Base-by-base conservation (phyloP, 352 stramenopile genomes). In the Pythium folliculosum region DNA sequence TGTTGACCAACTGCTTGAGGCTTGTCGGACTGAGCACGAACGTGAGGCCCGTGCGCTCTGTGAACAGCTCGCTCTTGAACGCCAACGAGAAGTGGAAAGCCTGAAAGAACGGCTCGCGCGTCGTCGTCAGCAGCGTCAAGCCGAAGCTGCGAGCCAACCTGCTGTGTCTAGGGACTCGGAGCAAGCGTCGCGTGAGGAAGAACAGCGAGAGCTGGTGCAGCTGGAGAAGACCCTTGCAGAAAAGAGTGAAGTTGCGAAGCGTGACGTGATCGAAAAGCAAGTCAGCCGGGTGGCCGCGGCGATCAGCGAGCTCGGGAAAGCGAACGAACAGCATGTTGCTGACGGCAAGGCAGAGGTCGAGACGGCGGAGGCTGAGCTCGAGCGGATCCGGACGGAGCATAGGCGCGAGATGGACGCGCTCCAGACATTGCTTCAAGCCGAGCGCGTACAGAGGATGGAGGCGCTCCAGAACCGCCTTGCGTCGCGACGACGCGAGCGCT, bases 11-110 rank as follows among this genome's bases (percentile, higher is more conserved):
- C 52, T 76, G n/a, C 53, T 82, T 17, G 56, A 30, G 17, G 45
- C 45, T 13, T 85, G 75, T 37, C 69, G 48, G 7, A 37, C 48
- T 0, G 67, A 74, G 12, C 77, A 80, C 30, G 74, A 81, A 7
- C 54, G 45, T 1, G 70, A 77, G 43, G 72, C 67, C 5, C 49
- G 30, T 0, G 53, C 60, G 23, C 60, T 88, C 16, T 49, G 56
- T 16, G 50, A 68, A 17, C 54, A 59, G 19, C 60, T 82, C 5
- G 37, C 22, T 2, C 13, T 48, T 13, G 65, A 77, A 32, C 71
- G 75, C 16, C 52, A 71, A 55, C 44, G 40, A 21, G 52, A 50
- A 49, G 62, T 63, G 49, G 43, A 52, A 12, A 63, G 19, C 1
- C 19, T 68, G 32, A 55, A 45, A 0, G 63, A 80, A 23, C 53